Evolutionary conservation across 106 monocot species (phyloP).

Genomic region (Phalaenopsis equestris): DNA sequence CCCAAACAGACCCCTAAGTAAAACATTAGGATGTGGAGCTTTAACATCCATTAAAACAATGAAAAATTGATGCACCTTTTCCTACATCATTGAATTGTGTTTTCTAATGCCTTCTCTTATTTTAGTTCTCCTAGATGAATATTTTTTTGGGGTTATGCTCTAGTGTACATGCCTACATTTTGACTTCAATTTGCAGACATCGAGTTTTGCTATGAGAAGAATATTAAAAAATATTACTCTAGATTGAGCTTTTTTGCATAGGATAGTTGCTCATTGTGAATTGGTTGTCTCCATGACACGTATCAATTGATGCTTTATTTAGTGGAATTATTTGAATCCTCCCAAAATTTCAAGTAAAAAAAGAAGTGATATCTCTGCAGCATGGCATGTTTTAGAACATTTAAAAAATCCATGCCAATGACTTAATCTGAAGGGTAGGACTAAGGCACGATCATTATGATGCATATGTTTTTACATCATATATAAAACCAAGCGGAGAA

Average conservation of each 20-base stretch:
- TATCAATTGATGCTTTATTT: neutral
- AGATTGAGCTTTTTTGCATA: neutral
- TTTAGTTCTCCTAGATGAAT: neutral
- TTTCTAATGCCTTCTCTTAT: neutral
- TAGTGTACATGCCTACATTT: neutral
- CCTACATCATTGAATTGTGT: neutral
- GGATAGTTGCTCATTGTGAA: neutral
- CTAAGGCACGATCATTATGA: neutral
- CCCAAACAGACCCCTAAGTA: neutral
- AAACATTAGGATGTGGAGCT: neutral
- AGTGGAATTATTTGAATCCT: neutral
- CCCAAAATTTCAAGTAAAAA: neutral
- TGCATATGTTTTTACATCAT: neutral
- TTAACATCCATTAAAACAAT: neutral
- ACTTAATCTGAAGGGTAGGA: neutral
- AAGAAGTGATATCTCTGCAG: neutral
- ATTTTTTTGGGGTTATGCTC: neutral
- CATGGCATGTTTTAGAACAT: neutral
- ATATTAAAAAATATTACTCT: neutral
- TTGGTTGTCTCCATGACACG: neutral
- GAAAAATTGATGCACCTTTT: neutral
- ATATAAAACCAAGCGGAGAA: neutral
- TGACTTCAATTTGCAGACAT: neutral
- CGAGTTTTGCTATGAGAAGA: neutral
- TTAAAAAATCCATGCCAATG: neutral